Evolutionary conservation across 495 filamentous ascomycete genomes (phyloP).

Genomic region (Hyphodiscus hymeniophilus): DNA sequence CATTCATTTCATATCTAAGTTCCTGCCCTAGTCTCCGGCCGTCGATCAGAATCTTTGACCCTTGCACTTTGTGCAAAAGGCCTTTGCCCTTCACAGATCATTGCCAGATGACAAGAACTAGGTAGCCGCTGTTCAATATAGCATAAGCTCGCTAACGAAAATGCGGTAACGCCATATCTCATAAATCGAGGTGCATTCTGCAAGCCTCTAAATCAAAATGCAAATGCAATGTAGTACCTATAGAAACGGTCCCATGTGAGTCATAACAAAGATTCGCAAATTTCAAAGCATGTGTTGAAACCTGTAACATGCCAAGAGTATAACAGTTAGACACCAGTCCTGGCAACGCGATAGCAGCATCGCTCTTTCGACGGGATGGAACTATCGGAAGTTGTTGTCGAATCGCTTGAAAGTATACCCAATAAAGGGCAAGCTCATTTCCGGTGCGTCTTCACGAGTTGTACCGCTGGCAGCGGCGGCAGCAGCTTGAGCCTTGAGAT

Average conservation of each 20-base stretch:
- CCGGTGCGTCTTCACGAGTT: constrained; percentile 47
- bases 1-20: no score
- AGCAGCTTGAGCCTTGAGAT: constrained; percentile 46
- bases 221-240: constrained; percentile 16
- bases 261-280: constrained; percentile 1
- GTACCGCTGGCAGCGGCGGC: constrained; percentile 18
- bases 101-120: no score
- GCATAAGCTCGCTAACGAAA: no score
- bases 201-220: constrained; percentile 3
- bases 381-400: constrained; percentile 49
- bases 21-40: no score
- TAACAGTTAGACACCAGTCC: no score
- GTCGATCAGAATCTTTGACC: no score
- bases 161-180: neutral
- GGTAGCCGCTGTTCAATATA: no score
- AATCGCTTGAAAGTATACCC: constrained; percentile 99
- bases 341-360: no score
- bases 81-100: no score
- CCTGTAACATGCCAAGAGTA: no score
- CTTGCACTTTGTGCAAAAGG: no score
- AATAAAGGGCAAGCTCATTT: constrained; percentile 94
- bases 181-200: neutral
- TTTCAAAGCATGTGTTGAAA: neutral
- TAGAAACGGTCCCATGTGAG: neutral
- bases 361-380: no score